A percentile compares a stretch with the other conserved stretches of the same genome.
These are phyloP conservation scores for Cyclocybe cylindracea DNA, from an alignment of 768 basidiomycete species.

Conservation along the genomic window DNA sequence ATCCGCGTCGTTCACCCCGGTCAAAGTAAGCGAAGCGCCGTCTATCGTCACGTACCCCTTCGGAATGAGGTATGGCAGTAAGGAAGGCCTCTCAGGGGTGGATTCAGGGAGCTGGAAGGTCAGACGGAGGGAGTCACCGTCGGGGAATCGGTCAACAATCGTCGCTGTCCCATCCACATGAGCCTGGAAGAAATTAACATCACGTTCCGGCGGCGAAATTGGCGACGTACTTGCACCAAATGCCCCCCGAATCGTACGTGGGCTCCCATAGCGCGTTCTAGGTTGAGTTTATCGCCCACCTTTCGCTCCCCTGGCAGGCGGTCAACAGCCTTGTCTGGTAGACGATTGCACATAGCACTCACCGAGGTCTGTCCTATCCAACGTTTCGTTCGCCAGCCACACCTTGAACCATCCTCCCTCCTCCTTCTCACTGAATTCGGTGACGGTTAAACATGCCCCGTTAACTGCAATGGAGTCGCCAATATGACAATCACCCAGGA, in stretches of 20 bases:
- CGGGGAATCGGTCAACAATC: constrained; percentile 60
- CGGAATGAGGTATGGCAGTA: constrained; percentile 82
- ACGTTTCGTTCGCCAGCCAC: constrained; percentile 94
- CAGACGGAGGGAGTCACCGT: constrained; percentile 89
- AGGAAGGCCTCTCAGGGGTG: constrained; percentile 56
- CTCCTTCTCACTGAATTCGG: constrained; percentile 65
- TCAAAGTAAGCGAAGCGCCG: constrained; percentile 91
- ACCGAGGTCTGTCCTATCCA: constrained; percentile 91
- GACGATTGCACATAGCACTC: constrained; percentile 2
- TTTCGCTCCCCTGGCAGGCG: constrained; percentile 63
- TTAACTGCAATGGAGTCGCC: constrained; percentile 95
- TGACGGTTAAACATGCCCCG: constrained; percentile 89
- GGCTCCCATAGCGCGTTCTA: constrained; percentile 93
- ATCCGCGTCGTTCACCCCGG: constrained; percentile 64
- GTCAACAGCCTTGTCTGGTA: constrained; percentile 8
- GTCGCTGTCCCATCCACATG: constrained; percentile 92
- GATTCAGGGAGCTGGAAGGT: constrained; percentile 74
- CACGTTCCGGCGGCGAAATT: constrained; percentile 7
- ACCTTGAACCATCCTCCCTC: constrained; percentile 86
- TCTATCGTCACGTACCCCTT: constrained; percentile 97
- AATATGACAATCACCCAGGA: constrained; percentile 86
- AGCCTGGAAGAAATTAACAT: constrained; percentile 50
- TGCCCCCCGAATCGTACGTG: constrained; percentile 95
- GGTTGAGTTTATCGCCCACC: constrained; percentile 81
- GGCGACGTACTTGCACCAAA: constrained; percentile 56